Conservation (phyloP, 768 basidiomycete species). For the Udeniomyces megalosporus region DNA sequence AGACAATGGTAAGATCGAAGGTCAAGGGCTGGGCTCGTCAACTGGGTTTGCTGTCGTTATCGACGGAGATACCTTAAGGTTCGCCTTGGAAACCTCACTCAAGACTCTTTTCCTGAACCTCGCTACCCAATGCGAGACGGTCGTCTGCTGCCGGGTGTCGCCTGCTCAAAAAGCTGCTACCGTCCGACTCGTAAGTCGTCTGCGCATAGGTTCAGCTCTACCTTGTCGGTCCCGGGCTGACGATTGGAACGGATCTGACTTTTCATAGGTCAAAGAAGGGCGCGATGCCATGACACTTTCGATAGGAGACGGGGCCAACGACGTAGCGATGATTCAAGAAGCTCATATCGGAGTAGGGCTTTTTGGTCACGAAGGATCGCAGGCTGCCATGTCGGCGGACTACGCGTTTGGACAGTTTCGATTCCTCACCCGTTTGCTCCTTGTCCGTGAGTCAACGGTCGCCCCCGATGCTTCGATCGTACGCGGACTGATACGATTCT, state of each 20-base stretch:
- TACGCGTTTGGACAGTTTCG: constrained; percentile 97
- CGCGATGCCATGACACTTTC: constrained; percentile 69
- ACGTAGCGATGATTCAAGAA: constrained; percentile 91
- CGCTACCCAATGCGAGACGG: constrained; percentile 90
- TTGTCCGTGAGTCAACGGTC: neutral
- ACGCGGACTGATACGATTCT: no score
- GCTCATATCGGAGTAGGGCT: constrained; percentile 95
- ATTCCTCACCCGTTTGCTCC: constrained; percentile 44
- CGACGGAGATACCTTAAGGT: constrained; percentile 77
- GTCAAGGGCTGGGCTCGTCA: neutral
- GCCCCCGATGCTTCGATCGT: neutral
- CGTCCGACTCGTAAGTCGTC: constrained; percentile 58
- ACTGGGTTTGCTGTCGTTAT: constrained; percentile 86
- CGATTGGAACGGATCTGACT: neutral
- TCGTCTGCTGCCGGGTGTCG: constrained; percentile 94
- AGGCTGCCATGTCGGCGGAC: constrained; percentile 97
- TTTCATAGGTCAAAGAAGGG: constrained; percentile 72
- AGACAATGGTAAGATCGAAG: constrained; percentile 24
- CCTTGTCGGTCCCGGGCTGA: no score
- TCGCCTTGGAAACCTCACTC: constrained; percentile 58
- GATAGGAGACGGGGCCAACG: constrained; percentile 90
- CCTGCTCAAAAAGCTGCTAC: constrained; percentile 97
- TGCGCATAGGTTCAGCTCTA: no score
- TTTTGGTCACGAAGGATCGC: constrained; percentile 85
- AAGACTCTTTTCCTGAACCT: constrained; percentile 79